phyloP scores from a whole-genome alignment of 345 rosid species.

The Arabis hirsuta region DNA sequence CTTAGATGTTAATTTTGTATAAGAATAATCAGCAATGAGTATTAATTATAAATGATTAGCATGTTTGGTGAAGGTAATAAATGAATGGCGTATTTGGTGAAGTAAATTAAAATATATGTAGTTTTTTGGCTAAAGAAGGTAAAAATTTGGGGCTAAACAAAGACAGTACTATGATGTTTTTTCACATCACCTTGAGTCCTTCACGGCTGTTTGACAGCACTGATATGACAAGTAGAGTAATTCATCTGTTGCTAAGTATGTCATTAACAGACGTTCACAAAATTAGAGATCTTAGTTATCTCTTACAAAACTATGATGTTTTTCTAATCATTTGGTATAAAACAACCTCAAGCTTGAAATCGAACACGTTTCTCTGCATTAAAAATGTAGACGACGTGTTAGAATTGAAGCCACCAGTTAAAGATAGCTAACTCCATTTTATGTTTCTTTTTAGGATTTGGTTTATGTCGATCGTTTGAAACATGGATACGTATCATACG shows the following conservation, averaged over 20 bases:
- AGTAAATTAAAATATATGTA: not conserved
- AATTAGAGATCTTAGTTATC: not conserved
- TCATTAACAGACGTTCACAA: conserved; percentile 1
- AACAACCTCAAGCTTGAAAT: not conserved
- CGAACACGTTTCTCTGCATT: conserved; percentile 16
- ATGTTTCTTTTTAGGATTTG: not conserved
- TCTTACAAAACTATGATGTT: conserved; percentile 6
- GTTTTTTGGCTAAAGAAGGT: not conserved
- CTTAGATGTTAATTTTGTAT: not conserved
- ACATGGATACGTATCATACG: conserved; percentile 18
- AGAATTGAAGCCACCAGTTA: conserved; percentile 8
- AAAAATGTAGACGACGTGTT: conserved; percentile 24
- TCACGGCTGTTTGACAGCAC: conserved; percentile 25
- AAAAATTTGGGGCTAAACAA: not conserved
- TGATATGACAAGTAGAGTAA: not conserved
- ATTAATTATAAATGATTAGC: too few species aligned
- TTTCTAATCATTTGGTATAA: conserved; percentile 17
- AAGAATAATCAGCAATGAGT: not conserved
- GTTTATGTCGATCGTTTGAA: not conserved
- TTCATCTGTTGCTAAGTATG: conserved; percentile 2
- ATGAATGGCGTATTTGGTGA: not conserved
- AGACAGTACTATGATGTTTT: not conserved
- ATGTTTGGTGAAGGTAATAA: too few species aligned
- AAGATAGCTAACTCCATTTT: conserved; percentile 4
- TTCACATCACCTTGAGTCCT: conserved; percentile 14